Conservation (phyloP, 2,329 filamentous ascomycete species). For the Periconia sp. region DNA sequence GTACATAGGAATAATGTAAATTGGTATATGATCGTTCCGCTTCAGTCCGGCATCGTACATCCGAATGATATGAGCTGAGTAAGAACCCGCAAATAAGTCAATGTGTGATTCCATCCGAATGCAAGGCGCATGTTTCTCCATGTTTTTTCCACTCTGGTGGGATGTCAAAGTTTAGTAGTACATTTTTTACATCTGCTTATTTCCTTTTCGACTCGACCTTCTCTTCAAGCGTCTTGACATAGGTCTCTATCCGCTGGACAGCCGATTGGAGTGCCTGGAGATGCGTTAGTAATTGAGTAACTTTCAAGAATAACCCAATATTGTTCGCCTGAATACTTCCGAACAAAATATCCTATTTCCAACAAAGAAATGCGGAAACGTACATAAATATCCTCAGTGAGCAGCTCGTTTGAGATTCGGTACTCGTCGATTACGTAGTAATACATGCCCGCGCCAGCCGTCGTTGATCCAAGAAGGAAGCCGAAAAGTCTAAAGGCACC, state of each 20-base stretch:
- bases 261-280: conserved; percentile 75
- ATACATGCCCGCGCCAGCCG: conserved; percentile 81
- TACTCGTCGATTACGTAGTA: conserved; percentile 94
- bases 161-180: background rate
- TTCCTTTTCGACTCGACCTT: conserved; percentile 62
- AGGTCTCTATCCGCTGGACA: conserved; percentile 81
- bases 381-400: conserved; percentile 96
- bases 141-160: background rate
- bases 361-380: conserved; percentile 45
- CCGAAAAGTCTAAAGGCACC: conserved; percentile 72
- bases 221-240: conserved; percentile 79
- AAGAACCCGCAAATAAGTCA: background rate
- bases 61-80: background rate
- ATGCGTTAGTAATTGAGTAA: conserved; percentile 15
- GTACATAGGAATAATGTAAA: background rate
- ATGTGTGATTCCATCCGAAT: background rate
- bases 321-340: background rate
- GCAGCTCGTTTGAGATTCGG: conserved; percentile 86
- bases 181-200: background rate
- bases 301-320: background rate
- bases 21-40: background rate
- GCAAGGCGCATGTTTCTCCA: background rate
- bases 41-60: background rate
- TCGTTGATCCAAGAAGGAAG: conserved; percentile 81
- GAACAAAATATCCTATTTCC: background rate